Conservation (phyloP, 257 asterid genomes). For the Primulina eburnea region DNA sequence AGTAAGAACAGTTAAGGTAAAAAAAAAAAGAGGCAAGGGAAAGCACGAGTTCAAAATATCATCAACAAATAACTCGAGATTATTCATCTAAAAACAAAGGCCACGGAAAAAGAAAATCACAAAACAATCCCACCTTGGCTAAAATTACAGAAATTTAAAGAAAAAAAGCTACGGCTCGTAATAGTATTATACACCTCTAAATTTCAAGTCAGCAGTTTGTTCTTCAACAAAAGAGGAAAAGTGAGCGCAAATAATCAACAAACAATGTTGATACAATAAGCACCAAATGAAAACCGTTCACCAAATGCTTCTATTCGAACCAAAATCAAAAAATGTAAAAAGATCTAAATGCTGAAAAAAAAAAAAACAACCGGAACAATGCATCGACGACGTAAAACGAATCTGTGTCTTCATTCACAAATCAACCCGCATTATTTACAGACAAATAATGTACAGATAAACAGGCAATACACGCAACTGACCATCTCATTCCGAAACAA, state of each 20-base stretch:
- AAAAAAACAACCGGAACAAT: neutral
- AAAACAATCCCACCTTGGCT: neutral
- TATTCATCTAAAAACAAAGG: conserved; percentile 16
- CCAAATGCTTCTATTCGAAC: neutral
- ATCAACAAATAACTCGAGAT: conserved; percentile 8
- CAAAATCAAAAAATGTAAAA: conserved; percentile 22
- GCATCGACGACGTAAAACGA: neutral
- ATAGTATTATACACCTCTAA: conserved; percentile 17
- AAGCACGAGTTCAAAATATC: neutral
- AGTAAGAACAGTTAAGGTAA: neutral
- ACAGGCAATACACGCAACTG: conserved; percentile 27
- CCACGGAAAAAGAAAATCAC: neutral
- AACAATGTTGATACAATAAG: neutral
- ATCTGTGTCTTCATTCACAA: neutral
- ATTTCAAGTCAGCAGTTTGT: conserved; percentile 7
- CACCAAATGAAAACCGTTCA: neutral
- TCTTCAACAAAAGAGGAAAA: neutral
- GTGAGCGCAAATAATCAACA: neutral
- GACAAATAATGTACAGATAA: neutral
- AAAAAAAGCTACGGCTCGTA: neutral
- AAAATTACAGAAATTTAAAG: neutral
- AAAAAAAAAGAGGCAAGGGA: neutral
- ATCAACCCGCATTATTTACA: neutral
- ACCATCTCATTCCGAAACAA: conserved; percentile 78
- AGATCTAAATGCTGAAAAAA: neutral